Evolutionary conservation across 2,329 filamentous ascomycete genomes (phyloP), one percentile per base, ranked within the genome.

Genomic region (Lasiodiplodia sp.): DNA sequence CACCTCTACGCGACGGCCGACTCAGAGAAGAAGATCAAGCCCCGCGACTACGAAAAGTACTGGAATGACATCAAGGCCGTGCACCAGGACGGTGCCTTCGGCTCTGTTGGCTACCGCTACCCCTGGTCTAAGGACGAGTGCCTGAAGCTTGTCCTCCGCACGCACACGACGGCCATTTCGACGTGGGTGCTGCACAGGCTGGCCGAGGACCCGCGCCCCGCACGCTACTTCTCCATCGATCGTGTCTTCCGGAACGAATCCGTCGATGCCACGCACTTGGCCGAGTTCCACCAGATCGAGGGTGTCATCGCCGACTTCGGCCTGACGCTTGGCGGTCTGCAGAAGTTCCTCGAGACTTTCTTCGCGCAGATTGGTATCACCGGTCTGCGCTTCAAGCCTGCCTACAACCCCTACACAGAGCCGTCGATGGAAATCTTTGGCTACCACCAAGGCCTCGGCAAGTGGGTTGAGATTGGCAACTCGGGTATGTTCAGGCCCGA

Each of bases 141-240:
- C 23, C 85, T 94, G 70, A 89, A 91, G 70, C 88, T 98, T 65
- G 95, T 98, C 57, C 89, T 99, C 66, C 92, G 96, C 75, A 99
- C 96, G 68, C 96, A 99, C 83, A 99, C 96, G 3, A 99, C 96
- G 38, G 91, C 96, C 65, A 91, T 97, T 71, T 96, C 92, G 49
- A 92, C 95, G 34, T 93, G 92, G 76, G 93, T 97, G 85, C 88
- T 99, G 72, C 91, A 97, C 83, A 94, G 94, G 77, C 87, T 99
- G 65, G 94, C 96, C 34, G 88, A 91, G 68, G 87, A 92, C 78
- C 94, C 92, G 69, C 91, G 92, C 16, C 92, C 93, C 5, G 94
- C 93, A n/a, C 90, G 94, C 71, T 98, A 97, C 85, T 99, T 99
- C 86, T 97, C 93, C 71, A 99, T 99, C 78, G 96, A 99, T 82